Conservation (phyloP, 768 basidiomycete genomes). For the Xerocomus potaroensis region DNA sequence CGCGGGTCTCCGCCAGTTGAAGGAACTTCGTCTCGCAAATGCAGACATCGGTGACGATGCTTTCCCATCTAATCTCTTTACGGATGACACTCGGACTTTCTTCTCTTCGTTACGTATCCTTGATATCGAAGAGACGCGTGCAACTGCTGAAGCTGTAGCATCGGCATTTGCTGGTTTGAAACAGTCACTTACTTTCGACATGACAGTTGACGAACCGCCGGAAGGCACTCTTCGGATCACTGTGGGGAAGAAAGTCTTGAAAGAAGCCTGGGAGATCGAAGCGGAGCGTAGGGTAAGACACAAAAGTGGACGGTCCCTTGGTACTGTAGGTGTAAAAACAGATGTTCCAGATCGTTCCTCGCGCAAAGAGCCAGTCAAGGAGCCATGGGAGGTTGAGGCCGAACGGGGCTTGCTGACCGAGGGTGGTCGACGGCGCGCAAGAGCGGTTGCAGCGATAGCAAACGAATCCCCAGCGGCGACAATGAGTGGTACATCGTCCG, state of each 20-base stretch:
- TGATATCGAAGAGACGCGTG: conserved; percentile 64
- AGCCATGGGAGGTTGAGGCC: conserved; percentile 77
- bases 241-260: conserved; percentile 66
- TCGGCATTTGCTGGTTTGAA: conserved; percentile 43
- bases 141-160: conserved; percentile 43
- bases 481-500: conserved; percentile 1
- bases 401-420: conserved; percentile 73
- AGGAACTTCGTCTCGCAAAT: conserved; percentile 52
- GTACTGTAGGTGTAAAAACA: conserved; percentile 11
- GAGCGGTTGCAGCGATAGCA: conserved; percentile 41
- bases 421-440: conserved; percentile 62
- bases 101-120: conserved; percentile 56
- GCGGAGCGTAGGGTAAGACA: conserved; percentile 50
- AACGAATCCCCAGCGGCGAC: conserved; percentile 30
- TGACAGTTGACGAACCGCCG: conserved; percentile 49
- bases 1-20: conserved; percentile 46
- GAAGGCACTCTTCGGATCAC: conserved; percentile 51
- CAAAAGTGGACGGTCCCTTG: conserved; percentile 34
- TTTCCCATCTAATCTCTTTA: conserved; percentile 36
- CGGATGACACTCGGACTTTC: conserved; percentile 11
- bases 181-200: conserved; percentile 52
- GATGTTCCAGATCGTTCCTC: neutral
- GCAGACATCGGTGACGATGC: conserved; percentile 59
- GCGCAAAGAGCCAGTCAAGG: conserved; percentile 44
- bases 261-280: conserved; percentile 80